Percentiles rank a stretch among this genome's conserved stretches.
phyloP scores from a whole-genome alignment of 1,284 basidiomycete genomes.

The Puccinia brachypodii region DNA sequence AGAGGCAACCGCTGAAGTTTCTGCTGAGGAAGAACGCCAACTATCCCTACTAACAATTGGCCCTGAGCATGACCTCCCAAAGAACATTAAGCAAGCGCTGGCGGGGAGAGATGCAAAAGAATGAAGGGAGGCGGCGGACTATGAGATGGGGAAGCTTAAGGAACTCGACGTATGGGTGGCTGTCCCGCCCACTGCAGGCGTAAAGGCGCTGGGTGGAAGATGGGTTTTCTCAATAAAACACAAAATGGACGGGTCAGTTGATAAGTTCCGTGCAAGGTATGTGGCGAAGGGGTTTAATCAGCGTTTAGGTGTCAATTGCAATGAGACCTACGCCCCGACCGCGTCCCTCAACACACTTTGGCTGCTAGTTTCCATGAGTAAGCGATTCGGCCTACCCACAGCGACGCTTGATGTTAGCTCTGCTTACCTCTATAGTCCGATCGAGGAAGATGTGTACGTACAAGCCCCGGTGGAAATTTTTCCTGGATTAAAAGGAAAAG shows the following conservation, averaged over 20 bases:
- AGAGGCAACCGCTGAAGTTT: neutral
- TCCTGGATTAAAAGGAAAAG: too few species aligned
- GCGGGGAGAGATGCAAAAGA: neutral
- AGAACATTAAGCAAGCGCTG: neutral
- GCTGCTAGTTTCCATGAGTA: neutral
- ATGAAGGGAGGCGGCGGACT: neutral
- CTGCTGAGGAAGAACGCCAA: neutral
- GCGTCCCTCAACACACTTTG: neutral
- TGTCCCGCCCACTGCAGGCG: neutral
- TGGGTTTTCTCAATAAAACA: slow-evolving; percentile 23
- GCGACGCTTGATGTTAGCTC: neutral
- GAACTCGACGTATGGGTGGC: neutral
- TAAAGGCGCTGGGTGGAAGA: neutral
- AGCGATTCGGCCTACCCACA: neutral
- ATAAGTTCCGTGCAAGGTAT: neutral
- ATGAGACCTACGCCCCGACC: slow-evolving; percentile 8
- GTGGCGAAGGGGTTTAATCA: slow-evolving; percentile 23
- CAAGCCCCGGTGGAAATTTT: too few species aligned
- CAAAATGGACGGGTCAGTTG: neutral
- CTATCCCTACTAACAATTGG: neutral
- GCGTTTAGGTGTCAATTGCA: neutral
- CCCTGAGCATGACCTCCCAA: neutral
- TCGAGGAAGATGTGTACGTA: too few species aligned
- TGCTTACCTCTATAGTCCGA: too few species aligned
- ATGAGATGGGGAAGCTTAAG: neutral